Percentiles rank a stretch among this genome's conserved stretches.
Evolutionary conservation across 352 stramenopile species (phyloP).

Genomic region (Pythium utonaiense): DNA sequence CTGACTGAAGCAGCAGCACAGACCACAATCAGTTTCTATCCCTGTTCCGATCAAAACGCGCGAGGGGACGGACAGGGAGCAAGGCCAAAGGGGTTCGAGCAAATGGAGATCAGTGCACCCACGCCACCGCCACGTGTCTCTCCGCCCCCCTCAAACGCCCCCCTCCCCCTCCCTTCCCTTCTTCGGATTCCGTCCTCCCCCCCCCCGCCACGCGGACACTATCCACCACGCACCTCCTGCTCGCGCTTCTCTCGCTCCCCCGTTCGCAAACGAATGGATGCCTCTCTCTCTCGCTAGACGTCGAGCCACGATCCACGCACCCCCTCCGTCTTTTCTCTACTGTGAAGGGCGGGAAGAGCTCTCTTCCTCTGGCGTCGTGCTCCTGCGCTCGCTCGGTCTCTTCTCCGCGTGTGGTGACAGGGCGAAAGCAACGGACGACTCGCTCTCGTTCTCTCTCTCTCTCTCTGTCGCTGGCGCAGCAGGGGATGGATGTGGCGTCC

Average conservation of each 20-base stretch:
- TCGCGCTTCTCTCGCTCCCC: slow-evolving; percentile 4
- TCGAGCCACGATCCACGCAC: not conserved
- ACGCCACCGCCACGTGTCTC: not conserved
- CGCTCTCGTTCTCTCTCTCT: not conserved
- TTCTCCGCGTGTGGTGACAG: not conserved
- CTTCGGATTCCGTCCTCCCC: not conserved
- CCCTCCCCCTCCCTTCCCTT: no score
- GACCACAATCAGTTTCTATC: not conserved
- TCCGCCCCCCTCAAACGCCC: not conserved
- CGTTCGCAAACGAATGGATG: not conserved
- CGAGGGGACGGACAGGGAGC: not conserved
- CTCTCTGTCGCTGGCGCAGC: not conserved
- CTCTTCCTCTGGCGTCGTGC: not conserved
- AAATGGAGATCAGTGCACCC: not conserved
- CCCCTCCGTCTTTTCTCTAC: not conserved
- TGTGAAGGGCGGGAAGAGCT: not conserved
- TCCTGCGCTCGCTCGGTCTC: not conserved
- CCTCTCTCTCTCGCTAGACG: no score
- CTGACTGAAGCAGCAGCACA: not conserved
- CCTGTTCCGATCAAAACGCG: not conserved
- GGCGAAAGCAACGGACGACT: not conserved
- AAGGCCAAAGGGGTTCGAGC: not conserved
- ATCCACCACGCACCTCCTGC: slow-evolving; percentile 12
- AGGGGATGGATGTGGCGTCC: not conserved
- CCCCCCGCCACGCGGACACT: no score